A percentile compares a stretch with the other conserved stretches of the same genome.
Conservation (phyloP, 495 filamentous ascomycete species). For the Penicillium pancosmium region DNA sequence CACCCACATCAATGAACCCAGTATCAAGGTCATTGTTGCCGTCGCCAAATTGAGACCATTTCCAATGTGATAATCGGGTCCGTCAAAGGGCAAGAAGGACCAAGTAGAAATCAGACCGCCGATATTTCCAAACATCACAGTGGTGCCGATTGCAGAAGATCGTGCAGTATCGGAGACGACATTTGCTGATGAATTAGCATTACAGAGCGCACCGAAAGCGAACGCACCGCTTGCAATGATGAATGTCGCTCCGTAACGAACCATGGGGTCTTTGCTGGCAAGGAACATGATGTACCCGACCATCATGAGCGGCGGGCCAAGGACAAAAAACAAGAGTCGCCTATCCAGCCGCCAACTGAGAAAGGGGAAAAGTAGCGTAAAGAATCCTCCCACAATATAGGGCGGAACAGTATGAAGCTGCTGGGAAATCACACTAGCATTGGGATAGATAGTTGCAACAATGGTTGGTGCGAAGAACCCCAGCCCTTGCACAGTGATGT, state of each 20-base stretch:
- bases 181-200: constrained; percentile 68
- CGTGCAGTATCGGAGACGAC: constrained; percentile 72
- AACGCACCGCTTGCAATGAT: constrained; percentile 62
- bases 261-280: constrained; percentile 49
- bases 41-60: constrained; percentile 75
- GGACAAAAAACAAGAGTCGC: constrained; percentile 50
- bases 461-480: constrained; percentile 76
- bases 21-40: constrained; percentile 51
- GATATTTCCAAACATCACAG: constrained; percentile 73
- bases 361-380: constrained; percentile 63
- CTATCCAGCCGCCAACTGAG: constrained; percentile 62
- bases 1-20: constrained; percentile 46
- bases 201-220: constrained; percentile 61
- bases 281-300: constrained; percentile 75
- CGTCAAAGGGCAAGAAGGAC: constrained; percentile 66
- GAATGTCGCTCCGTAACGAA: constrained; percentile 74
- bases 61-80: constrained; percentile 70
- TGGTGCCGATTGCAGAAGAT: constrained; percentile 64
- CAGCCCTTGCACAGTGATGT: constrained; percentile 58
- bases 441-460: constrained; percentile 62
- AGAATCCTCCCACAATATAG: constrained; percentile 69
- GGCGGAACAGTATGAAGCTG: constrained; percentile 74
- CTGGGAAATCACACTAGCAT: constrained; percentile 55
- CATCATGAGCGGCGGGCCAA: constrained; percentile 58
- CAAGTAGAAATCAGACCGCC: constrained; percentile 73